Conservation (phyloP, 2,329 filamentous ascomycete genomes). For the Byssothecium circinans region DNA sequence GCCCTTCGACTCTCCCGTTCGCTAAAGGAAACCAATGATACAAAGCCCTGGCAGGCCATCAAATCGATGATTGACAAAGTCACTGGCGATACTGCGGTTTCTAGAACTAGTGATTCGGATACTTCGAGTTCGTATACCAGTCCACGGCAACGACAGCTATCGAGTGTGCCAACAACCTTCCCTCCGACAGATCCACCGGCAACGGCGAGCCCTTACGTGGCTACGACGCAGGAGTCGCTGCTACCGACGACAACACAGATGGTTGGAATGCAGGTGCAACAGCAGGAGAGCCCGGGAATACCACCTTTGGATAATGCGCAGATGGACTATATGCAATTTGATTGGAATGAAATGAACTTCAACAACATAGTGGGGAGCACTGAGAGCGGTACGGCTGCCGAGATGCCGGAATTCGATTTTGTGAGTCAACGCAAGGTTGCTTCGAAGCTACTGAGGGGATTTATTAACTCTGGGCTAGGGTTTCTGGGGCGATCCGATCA, state of each 20-base stretch:
- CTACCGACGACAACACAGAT: background rate
- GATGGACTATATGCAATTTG: conserved; percentile 16
- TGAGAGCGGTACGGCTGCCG: conserved; percentile 21
- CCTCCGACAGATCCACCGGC: background rate
- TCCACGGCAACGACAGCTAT: conserved; percentile 10
- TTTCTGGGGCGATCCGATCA: conserved; percentile 44
- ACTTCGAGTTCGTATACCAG: conserved; percentile 9
- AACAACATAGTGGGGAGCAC: conserved; percentile 36
- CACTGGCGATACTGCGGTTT: conserved; percentile 27
- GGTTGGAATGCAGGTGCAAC: background rate
- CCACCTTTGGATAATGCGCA: background rate
- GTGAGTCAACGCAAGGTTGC: conserved; percentile 20
- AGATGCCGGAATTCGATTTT: conserved; percentile 42
- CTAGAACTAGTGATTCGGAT: conserved; percentile 16
- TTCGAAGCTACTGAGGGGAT: background rate
- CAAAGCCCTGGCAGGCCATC: conserved; percentile 42
- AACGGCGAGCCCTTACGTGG: background rate
- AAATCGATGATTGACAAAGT: conserved; percentile 44
- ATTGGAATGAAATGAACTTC: conserved; percentile 40
- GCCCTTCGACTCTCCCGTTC: conserved; percentile 36
- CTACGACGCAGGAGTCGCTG: background rate
- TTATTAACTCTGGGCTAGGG: conserved; percentile 25
- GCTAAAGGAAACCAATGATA: conserved; percentile 37
- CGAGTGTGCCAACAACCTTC: conserved; percentile 7
- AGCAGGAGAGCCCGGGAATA: too few species aligned